Evolutionary conservation across 1,139 yeast genomes (phyloP).

Genomic region (Petasospora fabianii): DNA sequence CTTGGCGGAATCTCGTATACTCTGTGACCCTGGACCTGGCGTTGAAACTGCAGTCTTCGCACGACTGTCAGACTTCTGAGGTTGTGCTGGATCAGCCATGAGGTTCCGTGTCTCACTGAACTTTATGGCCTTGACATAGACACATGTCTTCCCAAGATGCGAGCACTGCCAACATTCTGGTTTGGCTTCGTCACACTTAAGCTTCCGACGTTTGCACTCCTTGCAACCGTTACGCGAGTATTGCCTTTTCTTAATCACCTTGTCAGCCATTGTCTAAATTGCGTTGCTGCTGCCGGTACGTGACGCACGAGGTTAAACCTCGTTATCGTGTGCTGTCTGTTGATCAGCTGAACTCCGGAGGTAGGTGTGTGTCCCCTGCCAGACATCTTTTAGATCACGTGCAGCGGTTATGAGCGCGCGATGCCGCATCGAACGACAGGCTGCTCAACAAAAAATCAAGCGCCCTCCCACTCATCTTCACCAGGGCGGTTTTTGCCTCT

Average conservation of each 20-base stretch:
- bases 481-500: too few relatives aligned
- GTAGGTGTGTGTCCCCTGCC: too few relatives aligned
- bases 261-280: not conserved
- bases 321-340: too few relatives aligned
- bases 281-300: not conserved
- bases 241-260: constrained; percentile 20
- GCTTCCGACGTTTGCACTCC: constrained; percentile 58
- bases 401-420: too few relatives aligned
- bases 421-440: too few relatives aligned
- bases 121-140: constrained; percentile 38
- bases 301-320: not conserved
- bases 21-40: not conserved
- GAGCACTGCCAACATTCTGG: constrained; percentile 56
- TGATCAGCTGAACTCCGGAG: too few relatives aligned
- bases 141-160: constrained; percentile 45
- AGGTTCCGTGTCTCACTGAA: constrained; percentile 31
- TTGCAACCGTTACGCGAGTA: constrained; percentile 59
- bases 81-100: constrained; percentile 4
- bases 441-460: too few relatives aligned
- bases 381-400: too few relatives aligned
- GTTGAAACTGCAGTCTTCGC: too few relatives aligned
- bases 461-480: too few relatives aligned
- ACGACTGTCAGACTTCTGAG: too few relatives aligned
- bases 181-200: constrained; percentile 58
- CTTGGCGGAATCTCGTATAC: not conserved